Evolutionary conservation across 306 rosid species (phyloP).

Genomic region (Quillaja saponaria): DNA sequence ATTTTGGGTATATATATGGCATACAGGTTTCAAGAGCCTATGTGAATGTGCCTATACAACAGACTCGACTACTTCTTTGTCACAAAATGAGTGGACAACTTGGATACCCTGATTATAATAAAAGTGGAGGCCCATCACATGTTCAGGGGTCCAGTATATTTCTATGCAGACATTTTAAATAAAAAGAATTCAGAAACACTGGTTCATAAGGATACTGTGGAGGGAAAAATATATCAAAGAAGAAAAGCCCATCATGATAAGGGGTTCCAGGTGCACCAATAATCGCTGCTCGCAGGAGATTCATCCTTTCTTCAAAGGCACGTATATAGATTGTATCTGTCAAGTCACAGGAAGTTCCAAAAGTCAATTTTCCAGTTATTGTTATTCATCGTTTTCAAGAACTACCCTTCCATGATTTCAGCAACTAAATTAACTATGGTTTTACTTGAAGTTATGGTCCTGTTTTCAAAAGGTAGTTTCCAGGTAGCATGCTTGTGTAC

Average conservation of each 20-base stretch:
- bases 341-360: conserved; percentile 11
- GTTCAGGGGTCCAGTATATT: conserved; percentile 12
- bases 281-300: conserved; percentile 80
- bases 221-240: conserved; percentile 85
- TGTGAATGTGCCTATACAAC: conserved; percentile 21
- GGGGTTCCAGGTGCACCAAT: conserved; percentile 97
- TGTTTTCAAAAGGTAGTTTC: not conserved
- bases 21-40: conserved; percentile 19
- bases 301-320: conserved; percentile 87
- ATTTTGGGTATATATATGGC: conserved; percentile 18
- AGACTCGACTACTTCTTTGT: conserved; percentile 6
- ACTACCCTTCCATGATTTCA: conserved; percentile 9
- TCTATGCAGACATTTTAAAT: conserved; percentile 22
- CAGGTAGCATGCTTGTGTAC: conserved; percentile 2
- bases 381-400: not conserved
- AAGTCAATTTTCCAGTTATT: conserved; percentile 21
- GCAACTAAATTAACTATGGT: conserved; percentile 16
- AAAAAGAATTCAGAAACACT: conserved; percentile 14
- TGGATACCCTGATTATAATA: conserved; percentile 1
- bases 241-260: conserved; percentile 89
- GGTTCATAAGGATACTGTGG: conserved; percentile 79
- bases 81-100: conserved; percentile 7
- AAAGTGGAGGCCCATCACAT: not conserved
- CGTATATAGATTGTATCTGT: conserved; percentile 86
- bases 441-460: not conserved